A percentile compares a stretch with the other conserved stretches of the same genome.
These are phyloP conservation scores for Thuidium tamariscinum DNA, from an alignment of 225 moss, liverwort and hornwort genomes.

Conservation along the genomic window DNA sequence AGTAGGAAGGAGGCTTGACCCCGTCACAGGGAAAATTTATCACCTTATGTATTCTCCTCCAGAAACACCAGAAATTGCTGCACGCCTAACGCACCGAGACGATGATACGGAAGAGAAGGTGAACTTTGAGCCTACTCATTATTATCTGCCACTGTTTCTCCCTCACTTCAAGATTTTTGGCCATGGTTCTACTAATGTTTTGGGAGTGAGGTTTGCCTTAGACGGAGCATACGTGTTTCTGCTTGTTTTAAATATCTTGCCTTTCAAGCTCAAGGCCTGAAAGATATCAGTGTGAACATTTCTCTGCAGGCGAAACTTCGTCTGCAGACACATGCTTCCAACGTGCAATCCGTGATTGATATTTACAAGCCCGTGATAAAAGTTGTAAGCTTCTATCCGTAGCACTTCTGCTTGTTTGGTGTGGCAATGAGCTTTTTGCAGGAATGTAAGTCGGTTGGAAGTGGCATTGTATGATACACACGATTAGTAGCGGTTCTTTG, in stretches of 20 bases:
- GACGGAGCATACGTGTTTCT: background rate
- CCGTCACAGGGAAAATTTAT: slow-evolving; percentile 80
- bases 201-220: background rate
- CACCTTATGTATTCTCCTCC: slow-evolving; percentile 82
- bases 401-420: background rate
- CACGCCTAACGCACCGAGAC: slow-evolving; percentile 62
- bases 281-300: background rate
- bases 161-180: background rate
- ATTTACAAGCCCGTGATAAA: slow-evolving; percentile 58
- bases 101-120: slow-evolving; percentile 98
- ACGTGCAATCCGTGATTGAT: slow-evolving; percentile 65
- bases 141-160: background rate
- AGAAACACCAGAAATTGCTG: slow-evolving; percentile 79
- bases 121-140: background rate
- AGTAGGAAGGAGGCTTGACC: slow-evolving; percentile 69
- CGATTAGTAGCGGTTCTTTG: background rate
- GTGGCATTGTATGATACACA: background rate
- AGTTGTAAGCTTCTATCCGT: slow-evolving; percentile 25
- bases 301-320: slow-evolving; percentile 50
- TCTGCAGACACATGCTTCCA: slow-evolving; percentile 55
- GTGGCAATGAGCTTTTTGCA: background rate
- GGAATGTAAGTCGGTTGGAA: background rate
- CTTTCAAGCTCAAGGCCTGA: background rate
- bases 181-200: background rate
- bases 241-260: background rate